Percentiles rank a stretch among this genome's conserved stretches.
Evolutionary conservation across 78 protist species (phyloP).

Genomic region (Isochrysis galbana): DNA sequence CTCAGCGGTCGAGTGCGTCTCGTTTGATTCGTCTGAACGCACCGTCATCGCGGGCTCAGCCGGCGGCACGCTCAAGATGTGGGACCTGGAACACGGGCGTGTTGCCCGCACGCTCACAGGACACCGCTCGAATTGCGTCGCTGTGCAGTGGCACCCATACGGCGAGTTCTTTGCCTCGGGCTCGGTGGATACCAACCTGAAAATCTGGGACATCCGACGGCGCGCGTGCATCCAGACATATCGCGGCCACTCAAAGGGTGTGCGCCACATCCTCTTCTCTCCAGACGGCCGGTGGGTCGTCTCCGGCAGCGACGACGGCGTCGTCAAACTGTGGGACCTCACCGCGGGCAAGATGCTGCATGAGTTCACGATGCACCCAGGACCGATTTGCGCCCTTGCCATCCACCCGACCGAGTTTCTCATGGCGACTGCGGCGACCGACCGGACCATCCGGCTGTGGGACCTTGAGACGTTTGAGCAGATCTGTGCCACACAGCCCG

Average conservation of each 20-base stretch:
- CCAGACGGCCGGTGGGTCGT: constrained; percentile 71
- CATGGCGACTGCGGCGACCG: constrained; percentile 34
- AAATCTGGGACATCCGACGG: constrained; percentile 56
- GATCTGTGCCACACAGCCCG: background rate
- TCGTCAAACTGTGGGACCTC: constrained; percentile 56
- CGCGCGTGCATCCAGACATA: constrained; percentile 57
- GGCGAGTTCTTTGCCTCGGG: constrained; percentile 65
- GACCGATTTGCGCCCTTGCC: constrained; percentile 5
- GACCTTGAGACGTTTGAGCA: constrained; percentile 50
- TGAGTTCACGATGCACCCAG: background rate
- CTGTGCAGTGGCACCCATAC: constrained; percentile 54
- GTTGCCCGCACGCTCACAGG: constrained; percentile 46
- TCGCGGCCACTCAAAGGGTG: constrained; percentile 37
- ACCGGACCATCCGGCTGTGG: constrained; percentile 37
- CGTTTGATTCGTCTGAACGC: constrained; percentile 28
- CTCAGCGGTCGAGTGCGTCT: background rate
- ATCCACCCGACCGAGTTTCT: constrained; percentile 63
- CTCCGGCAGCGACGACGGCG: constrained; percentile 44
- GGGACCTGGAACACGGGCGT: constrained; percentile 62
- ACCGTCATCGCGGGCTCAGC: constrained; percentile 51
- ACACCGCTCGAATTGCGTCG: constrained; percentile 22
- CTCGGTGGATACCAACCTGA: constrained; percentile 48
- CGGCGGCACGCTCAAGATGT: constrained; percentile 56
- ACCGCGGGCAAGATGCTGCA: constrained; percentile 47
- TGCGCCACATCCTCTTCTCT: constrained; percentile 25